Evolutionary conservation across 495 filamentous ascomycete genomes (phyloP), one percentile per base, ranked within the genome.

Genomic region (Penicillium antarcticum): DNA sequence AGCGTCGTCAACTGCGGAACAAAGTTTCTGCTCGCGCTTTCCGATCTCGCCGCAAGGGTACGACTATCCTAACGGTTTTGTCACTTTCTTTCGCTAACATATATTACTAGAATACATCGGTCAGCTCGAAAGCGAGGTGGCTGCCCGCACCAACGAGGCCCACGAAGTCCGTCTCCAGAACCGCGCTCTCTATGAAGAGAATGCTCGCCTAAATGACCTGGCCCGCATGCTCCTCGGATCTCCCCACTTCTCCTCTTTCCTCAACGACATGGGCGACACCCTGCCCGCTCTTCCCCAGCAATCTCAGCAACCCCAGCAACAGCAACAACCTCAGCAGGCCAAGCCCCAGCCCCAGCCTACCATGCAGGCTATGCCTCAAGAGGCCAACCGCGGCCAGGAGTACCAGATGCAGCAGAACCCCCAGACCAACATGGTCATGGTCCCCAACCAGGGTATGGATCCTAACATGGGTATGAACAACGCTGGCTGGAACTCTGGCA

Each of bases 11-110:
- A 68, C 72, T 99, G 5, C 83, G 94, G 37, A 99, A 99, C 78
- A 99, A 99, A 71, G 94, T 99, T 9, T 99, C 94, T 33, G 94
- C 94, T 52, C 84, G 94, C 48, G 92, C 91, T 35, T 99, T 99
- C 83, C 86, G 94, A 31, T 95, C 90, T 21, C 79, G 94, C 55
- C 85, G 94, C 72, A 99, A 99, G 77, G 92, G 94, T 97, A 82
- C 75, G 82, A 62, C 43, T 5, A 24, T 11, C 6, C 19, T 38
- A 14, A 29, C 8, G 3, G 8, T 18, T 24, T 11, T 41, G 14
- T 5, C 12, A 18, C 17, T 13, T 32, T n/a, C 17, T 14, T 13
- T 37, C 10, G 21, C 51, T 89, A 80, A 89, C 66, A 6, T 54
- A 16, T 45, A 5, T 50, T 34, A 61, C 2, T 38, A 98, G 94